A percentile compares a stretch with the other conserved stretches of the same genome.
Evolutionary conservation across 1,284 basidiomycete species (phyloP).

Genomic region (Cutaneotrichosporon sp.): DNA sequence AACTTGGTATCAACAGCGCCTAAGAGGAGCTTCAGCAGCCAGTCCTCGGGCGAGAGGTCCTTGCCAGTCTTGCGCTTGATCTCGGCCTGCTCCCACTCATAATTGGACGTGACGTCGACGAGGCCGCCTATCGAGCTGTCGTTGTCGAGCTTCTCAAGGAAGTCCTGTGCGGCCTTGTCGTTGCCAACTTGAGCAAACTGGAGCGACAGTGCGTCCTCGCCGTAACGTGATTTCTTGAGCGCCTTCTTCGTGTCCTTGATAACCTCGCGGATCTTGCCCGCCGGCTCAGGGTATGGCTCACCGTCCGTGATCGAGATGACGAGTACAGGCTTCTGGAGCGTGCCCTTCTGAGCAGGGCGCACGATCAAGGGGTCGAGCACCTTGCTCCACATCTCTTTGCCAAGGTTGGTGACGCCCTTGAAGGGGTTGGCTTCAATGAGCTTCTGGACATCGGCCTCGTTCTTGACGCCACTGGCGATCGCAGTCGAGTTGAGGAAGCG

Average conservation of each 20-base stretch:
- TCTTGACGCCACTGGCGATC: slow-evolving; percentile 53
- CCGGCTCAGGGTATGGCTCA: slow-evolving; percentile 17
- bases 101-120: slow-evolving; percentile 18
- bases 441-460: slow-evolving; percentile 34
- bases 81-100: slow-evolving; percentile 21
- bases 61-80: slow-evolving; percentile 19
- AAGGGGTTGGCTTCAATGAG: slow-evolving; percentile 13
- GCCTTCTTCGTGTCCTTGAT: slow-evolving; percentile 16
- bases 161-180: slow-evolving; percentile 21
- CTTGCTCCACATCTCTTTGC: slow-evolving; percentile 43
- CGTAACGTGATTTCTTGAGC: slow-evolving; percentile 18
- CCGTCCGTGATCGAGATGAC: slow-evolving; percentile 52
- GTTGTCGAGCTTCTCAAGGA: slow-evolving; percentile 21
- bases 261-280: slow-evolving; percentile 16
- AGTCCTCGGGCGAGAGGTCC: slow-evolving; percentile 16
- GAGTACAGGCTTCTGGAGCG: slow-evolving; percentile 54
- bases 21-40: slow-evolving; percentile 28
- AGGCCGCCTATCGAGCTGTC: slow-evolving; percentile 18
- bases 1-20: slow-evolving; percentile 44
- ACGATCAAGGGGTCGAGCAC: slow-evolving; percentile 54
- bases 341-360: slow-evolving; percentile 45
- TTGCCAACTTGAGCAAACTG: slow-evolving; percentile 23
- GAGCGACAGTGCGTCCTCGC: slow-evolving; percentile 16
- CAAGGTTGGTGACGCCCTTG: slow-evolving; percentile 38
- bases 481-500: slow-evolving; percentile 54